Evolutionary conservation across 169 alveolate genomes (phyloP).

Genomic region (Haemoproteus tartakovskyi): DNA sequence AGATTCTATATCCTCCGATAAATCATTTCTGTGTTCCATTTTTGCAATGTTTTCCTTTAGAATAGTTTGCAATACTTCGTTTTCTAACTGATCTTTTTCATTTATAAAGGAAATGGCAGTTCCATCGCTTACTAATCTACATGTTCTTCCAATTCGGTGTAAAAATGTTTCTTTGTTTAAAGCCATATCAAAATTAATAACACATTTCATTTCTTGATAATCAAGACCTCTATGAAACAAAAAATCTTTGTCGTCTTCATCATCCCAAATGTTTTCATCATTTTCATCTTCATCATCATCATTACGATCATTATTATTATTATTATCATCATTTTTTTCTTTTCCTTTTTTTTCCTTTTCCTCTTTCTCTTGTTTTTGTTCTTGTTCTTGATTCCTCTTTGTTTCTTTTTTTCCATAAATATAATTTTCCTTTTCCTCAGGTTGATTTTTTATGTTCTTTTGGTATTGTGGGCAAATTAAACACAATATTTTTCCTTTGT

Average conservation of each 20-base stretch:
- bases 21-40: conserved; percentile 1
- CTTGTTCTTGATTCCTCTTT: too few relatives aligned
- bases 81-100: conserved; percentile 64
- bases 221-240: conserved; percentile 92
- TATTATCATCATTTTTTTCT: too few relatives aligned
- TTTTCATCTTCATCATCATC: not conserved
- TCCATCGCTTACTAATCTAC: conserved; percentile 94
- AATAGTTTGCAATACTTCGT: conserved; percentile 19
- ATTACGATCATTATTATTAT: not conserved
- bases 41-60: conserved; percentile 6
- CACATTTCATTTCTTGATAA: conserved; percentile 91
- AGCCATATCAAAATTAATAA: conserved; percentile 97
- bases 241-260: conserved; percentile 56
- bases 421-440: too few relatives aligned
- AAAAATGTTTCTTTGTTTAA: conserved; percentile 89
- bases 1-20: conserved; percentile 9
- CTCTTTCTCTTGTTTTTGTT: too few relatives aligned
- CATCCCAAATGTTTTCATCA: not conserved
- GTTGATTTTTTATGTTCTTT: conserved; percentile 2
- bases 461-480: conserved; percentile 56
- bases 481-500: conserved; percentile 16
- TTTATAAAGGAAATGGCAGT: conserved; percentile 77
- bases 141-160: conserved; percentile 99
- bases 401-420: not conserved
- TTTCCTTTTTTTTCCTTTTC: too few relatives aligned